Evolutionary conservation across 2,329 filamentous ascomycete species (phyloP), one percentile per base, ranked within the genome.

Genomic region (Cordyceps fumosorosea): DNA sequence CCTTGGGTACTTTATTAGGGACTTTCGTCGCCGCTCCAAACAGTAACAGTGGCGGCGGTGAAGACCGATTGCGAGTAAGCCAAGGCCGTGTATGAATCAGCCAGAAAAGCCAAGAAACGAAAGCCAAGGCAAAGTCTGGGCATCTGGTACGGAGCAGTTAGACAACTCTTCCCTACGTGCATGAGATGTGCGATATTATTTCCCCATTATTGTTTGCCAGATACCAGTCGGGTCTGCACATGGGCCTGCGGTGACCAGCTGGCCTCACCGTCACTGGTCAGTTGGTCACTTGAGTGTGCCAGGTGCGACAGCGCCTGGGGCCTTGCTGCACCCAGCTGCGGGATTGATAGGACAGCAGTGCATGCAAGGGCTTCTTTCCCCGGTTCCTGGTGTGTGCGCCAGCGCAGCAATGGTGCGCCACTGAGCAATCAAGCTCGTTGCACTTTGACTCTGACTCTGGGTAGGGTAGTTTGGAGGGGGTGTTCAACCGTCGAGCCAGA

Each of bases 291-390:
- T 29, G 26, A 32, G 50, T 47, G n/a, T 11, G n/a, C 3, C 44
- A 22, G 44, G 45, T 45, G 53, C 47, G 55, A 44, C 55, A 45
- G 54, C 26, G 18, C 10, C 42, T 18, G 44, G 40, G 34, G 24
- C 10, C 18, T 20, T 24, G 22, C 40, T 7, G 54, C 24, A 26
- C 42, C 42, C 26, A 22, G 55, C 55, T 57, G 55, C 55, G 29
- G 26, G 29, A 48, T 57, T 48, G 55, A 57, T 57, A 57, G 55
- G 55, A 47, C 55, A 57, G 55, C 55, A 56, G 20, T 37, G 34
- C 11, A 8, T 32, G 34, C 34, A 37, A 37, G 34, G 42, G 24
- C 53, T 16, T 29, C 24, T 37, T 11, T 44, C 8, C 37, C 24
- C 14, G 53, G 44, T 20, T 34, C 22, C 44, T 37, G 55, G 55